These are phyloP conservation scores for Kingdonia uniflora DNA, from an alignment of 164 flowering plant genomes.

Conservation along the genomic window DNA sequence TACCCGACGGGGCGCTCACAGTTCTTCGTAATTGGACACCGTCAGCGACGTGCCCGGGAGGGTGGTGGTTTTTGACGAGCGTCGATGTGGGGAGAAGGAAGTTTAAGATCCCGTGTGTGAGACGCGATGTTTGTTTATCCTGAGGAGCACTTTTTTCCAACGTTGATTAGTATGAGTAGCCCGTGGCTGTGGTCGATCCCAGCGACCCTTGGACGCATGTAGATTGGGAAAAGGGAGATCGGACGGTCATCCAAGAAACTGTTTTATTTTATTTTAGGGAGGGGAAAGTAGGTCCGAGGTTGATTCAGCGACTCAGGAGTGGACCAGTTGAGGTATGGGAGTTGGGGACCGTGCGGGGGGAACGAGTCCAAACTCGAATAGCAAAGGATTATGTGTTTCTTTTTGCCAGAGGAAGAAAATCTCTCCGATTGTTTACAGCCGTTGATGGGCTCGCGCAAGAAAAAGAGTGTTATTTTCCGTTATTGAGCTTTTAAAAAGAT, in stretches of 20 bases:
- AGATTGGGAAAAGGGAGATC: conserved; percentile 45
- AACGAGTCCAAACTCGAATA: conserved; percentile 26
- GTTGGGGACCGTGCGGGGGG: conserved; percentile 6
- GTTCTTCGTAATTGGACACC: conserved; percentile 44
- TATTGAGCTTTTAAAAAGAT: too few species aligned
- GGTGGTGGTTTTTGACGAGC: conserved; percentile 32
- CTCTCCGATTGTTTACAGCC: conserved; percentile 26
- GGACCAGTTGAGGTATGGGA: conserved; percentile 46
- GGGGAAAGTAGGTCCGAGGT: conserved; percentile 36
- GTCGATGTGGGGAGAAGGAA: conserved; percentile 40
- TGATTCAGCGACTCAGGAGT: conserved; percentile 30
- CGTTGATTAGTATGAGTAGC: conserved; percentile 51
- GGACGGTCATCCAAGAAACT: conserved; percentile 67
- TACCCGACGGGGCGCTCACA: too few species aligned
- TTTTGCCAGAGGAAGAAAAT: conserved; percentile 59
- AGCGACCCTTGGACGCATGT: conserved; percentile 67
- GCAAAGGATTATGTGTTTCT: conserved; percentile 30
- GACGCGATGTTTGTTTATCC: conserved; percentile 50
- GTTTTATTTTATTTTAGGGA: too few species aligned
- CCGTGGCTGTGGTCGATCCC: conserved; percentile 45
- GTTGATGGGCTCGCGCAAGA: conserved; percentile 45
- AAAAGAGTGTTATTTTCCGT: conserved; percentile 35
- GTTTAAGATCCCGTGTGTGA: conserved; percentile 40
- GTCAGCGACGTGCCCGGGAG: conserved; percentile 48
- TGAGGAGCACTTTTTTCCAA: conserved; percentile 84